phyloP scores from a whole-genome alignment of 1,284 basidiomycete species.

The Afroboletus lepidellus region DNA sequence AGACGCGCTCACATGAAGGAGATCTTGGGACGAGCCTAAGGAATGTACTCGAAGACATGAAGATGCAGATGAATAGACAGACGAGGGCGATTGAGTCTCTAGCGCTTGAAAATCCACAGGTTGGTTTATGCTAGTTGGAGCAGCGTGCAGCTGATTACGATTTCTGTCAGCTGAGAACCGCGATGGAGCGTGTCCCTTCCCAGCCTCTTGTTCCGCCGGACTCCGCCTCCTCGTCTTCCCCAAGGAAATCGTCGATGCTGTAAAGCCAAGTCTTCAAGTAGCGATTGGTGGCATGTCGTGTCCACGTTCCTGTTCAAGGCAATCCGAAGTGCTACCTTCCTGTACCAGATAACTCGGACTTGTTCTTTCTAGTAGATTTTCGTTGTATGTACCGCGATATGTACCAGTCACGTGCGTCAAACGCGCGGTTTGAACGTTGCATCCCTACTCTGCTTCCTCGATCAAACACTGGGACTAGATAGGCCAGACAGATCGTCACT shows the following conservation, averaged over 20 bases:
- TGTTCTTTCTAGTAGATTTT: slow-evolving; percentile 11
- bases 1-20: slow-evolving; percentile 17
- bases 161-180: slow-evolving; percentile 21
- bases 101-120: slow-evolving; percentile 34
- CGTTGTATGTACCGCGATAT: slow-evolving; percentile 7
- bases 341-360: neutral
- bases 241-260: slow-evolving; percentile 17
- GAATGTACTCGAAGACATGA: slow-evolving; percentile 32
- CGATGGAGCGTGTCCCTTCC: slow-evolving; percentile 13
- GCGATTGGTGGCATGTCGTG: slow-evolving; percentile 2
- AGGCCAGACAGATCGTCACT: neutral
- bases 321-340: neutral
- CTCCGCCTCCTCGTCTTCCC: slow-evolving; percentile 12
- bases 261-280: slow-evolving; percentile 4
- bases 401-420: slow-evolving; percentile 30
- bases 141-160: slow-evolving; percentile 10
- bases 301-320: neutral
- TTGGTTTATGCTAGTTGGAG: slow-evolving; percentile 10
- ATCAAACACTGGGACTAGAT: slow-evolving; percentile 13
- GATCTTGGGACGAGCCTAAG: slow-evolving; percentile 26
- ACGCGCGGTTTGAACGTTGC: slow-evolving; percentile 32
- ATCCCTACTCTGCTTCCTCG: slow-evolving; percentile 1
- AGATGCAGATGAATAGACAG: slow-evolving; percentile 33
- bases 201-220: slow-evolving; percentile 15
- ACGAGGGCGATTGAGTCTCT: slow-evolving; percentile 30